A percentile compares a stretch with the other conserved stretches of the same genome.
phyloP scores from a whole-genome alignment of 1,284 basidiomycete species.

The Apiotrichum siamense region DNA sequence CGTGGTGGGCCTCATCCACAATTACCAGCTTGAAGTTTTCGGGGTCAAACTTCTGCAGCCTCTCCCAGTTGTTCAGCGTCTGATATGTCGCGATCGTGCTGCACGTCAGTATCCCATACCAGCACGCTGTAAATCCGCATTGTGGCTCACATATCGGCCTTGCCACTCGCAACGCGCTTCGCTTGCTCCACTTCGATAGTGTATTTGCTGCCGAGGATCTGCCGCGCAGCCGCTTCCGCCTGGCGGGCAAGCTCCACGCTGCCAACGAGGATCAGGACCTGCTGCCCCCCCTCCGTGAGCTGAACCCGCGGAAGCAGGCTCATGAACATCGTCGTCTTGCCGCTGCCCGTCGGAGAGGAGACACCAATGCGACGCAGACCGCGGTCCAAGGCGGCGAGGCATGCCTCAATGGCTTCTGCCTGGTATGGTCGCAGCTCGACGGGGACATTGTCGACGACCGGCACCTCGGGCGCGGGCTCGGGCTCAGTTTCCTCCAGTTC shows the following conservation, averaged over 20 bases:
- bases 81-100: slow-evolving; percentile 92
- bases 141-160: slow-evolving; percentile 76
- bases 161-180: slow-evolving; percentile 63
- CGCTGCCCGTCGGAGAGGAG: slow-evolving; percentile 82
- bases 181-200: slow-evolving; percentile 91
- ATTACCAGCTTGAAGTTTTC: slow-evolving; percentile 69
- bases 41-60: slow-evolving; percentile 77
- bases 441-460: too few relatives aligned
- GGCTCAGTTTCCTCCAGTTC: too few relatives aligned
- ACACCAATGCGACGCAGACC: slow-evolving; percentile 74
- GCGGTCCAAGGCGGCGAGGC: slow-evolving; percentile 63
- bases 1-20: slow-evolving; percentile 92
- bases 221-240: slow-evolving; percentile 66
- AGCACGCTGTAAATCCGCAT: background rate
- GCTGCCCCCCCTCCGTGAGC: background rate
- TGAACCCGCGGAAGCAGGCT: slow-evolving; percentile 56
- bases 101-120: background rate
- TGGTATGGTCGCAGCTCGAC: slow-evolving; percentile 75
- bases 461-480: background rate
- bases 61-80: slow-evolving; percentile 62
- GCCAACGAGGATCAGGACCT: slow-evolving; percentile 40
- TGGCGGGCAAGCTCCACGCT: slow-evolving; percentile 73
- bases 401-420: slow-evolving; percentile 72
- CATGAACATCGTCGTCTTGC: slow-evolving; percentile 90
- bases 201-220: slow-evolving; percentile 62